Evolutionary conservation across 2,329 filamentous ascomycete genomes (phyloP).

Genomic region (Bipolaris sorokiniana): DNA sequence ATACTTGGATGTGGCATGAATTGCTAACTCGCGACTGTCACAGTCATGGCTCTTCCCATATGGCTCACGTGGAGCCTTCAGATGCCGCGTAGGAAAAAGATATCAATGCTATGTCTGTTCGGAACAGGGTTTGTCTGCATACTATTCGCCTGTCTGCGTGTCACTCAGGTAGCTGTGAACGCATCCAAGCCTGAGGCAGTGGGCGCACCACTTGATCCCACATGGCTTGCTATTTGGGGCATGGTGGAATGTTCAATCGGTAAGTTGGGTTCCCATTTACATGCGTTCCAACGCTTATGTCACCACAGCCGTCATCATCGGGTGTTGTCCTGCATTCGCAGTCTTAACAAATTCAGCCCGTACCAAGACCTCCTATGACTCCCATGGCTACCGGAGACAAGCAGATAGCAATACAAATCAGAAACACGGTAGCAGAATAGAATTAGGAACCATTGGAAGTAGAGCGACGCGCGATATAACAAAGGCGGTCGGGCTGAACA

Average conservation of each 20-base stretch:
- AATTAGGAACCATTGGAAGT: not conserved
- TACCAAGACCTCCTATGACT: conserved; percentile 6
- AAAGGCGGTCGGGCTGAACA: not conserved
- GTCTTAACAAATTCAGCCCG: conserved; percentile 13
- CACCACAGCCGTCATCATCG: conserved; percentile 21
- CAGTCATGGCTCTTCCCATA: conserved; percentile 48
- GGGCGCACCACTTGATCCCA: conserved; percentile 24
- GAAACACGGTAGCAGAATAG: not conserved
- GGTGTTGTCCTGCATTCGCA: conserved; percentile 25
- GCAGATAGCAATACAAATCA: not conserved
- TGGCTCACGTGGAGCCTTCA: conserved; percentile 49
- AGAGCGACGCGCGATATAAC: not conserved
- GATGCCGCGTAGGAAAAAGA: conserved; percentile 41
- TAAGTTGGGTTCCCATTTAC: not conserved
- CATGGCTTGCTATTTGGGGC: conserved; percentile 46
- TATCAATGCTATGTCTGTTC: conserved; percentile 38
- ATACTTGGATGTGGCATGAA: not conserved
- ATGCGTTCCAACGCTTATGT: not conserved
- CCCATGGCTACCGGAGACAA: conserved; percentile 9
- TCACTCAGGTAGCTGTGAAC: conserved; percentile 40
- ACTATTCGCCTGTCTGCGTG: conserved; percentile 24
- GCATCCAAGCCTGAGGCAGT: conserved; percentile 27
- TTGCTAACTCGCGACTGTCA: not conserved
- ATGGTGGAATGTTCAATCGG: conserved; percentile 44
- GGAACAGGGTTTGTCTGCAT: conserved; percentile 24